Evolutionary conservation across 257 asterid species (phyloP).

Genomic region (Solanum bulbocastanum): DNA sequence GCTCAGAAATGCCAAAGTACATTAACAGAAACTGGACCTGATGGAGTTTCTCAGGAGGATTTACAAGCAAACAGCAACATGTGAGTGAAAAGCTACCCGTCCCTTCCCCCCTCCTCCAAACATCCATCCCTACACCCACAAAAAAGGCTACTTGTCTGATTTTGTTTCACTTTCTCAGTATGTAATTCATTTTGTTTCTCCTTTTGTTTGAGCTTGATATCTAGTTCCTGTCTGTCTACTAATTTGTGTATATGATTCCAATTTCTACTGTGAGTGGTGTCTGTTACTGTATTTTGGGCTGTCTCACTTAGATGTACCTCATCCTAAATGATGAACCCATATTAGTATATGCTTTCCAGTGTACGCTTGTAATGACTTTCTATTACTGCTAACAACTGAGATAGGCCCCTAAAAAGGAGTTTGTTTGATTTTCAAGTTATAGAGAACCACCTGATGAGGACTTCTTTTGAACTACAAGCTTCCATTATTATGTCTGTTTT

Average conservation of each 20-base stretch:
- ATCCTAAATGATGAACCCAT: not conserved
- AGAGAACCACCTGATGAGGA: not conserved
- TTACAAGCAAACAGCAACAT: slow-evolving; percentile 79
- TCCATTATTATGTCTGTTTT: not conserved
- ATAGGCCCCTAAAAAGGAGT: not conserved
- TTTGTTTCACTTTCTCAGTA: not conserved
- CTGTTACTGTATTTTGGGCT: not conserved
- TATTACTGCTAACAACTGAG: not conserved
- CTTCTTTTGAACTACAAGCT: not conserved
- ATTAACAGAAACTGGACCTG: slow-evolving; percentile 79
- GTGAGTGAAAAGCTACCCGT: slow-evolving; percentile 33
- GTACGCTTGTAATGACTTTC: not conserved
- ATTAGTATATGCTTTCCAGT: not conserved
- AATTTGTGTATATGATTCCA: not conserved
- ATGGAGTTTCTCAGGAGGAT: slow-evolving; percentile 78
- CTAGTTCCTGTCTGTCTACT: not conserved
- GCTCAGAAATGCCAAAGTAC: slow-evolving; percentile 96
- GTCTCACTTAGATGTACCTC: not conserved
- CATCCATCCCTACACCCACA: not conserved
- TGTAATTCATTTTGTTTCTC: not conserved
- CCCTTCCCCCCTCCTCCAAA: not conserved
- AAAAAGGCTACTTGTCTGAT: not conserved
- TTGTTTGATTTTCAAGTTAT: not conserved
- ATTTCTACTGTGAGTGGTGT: not conserved
- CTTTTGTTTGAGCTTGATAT: not conserved